phyloP scores from a whole-genome alignment of 768 basidiomycete genomes.

The Sporobolomyces roseus region DNA sequence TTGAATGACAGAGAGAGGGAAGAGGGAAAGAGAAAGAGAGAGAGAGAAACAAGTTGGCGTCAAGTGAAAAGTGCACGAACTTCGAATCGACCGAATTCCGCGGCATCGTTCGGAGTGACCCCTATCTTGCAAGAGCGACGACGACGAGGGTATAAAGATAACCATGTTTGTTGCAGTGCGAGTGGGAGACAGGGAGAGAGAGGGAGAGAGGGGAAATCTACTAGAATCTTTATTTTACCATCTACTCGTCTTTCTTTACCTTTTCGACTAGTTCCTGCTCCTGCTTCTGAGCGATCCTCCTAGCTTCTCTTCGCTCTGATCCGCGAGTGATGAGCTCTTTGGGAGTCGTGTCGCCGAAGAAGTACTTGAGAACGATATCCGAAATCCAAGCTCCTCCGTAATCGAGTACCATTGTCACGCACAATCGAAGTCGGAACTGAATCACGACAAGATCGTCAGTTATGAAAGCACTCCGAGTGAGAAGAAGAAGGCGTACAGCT shows the following conservation, averaged over 20 bases:
- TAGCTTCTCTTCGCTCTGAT: conserved; percentile 29
- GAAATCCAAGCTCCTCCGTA: conserved; percentile 82
- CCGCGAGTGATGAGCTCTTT: conserved; percentile 35
- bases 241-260: conserved; percentile 29
- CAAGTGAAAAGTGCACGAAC: no score
- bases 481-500: conserved; percentile 56
- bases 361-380: conserved; percentile 72
- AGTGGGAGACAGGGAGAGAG: neutral
- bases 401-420: conserved; percentile 76
- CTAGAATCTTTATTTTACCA: no score
- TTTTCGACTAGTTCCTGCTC: conserved; percentile 19
- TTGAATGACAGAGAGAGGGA: no score
- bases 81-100: no score
- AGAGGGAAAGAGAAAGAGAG: neutral
- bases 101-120: no score
- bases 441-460: neutral
- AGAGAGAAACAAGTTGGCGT: neutral
- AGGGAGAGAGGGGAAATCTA: neutral
- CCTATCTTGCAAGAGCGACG: no score
- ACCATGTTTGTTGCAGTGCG: no score
- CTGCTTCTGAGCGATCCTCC: conserved; percentile 22
- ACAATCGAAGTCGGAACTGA: conserved; percentile 79
- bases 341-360: conserved; percentile 66
- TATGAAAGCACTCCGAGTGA: neutral
- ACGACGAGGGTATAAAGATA: no score